phyloP scores from a whole-genome alignment of 768 basidiomycete genomes.

The Mycena chlorophos region DNA sequence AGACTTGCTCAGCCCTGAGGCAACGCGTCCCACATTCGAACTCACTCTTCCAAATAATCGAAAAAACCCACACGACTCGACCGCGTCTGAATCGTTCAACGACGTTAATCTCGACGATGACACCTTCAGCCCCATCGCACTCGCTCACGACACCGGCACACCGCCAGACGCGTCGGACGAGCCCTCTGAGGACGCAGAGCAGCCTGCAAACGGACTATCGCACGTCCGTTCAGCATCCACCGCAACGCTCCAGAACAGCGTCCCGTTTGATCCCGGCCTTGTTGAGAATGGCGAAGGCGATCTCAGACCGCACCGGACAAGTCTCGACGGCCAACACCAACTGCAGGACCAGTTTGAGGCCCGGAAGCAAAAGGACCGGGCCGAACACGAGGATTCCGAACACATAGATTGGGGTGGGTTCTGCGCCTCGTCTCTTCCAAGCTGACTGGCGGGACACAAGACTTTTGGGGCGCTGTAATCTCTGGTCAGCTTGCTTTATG shows the following conservation, averaged over 20 bases:
- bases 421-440: neutral
- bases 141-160: constrained; percentile 28
- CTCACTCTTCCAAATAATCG: neutral
- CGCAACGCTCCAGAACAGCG: constrained; percentile 46
- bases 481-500: constrained; percentile 52
- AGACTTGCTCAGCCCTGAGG: neutral
- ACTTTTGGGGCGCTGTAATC: constrained; percentile 95
- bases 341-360: constrained; percentile 72
- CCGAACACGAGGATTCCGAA: constrained; percentile 38
- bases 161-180: constrained; percentile 27
- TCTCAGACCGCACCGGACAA: constrained; percentile 41
- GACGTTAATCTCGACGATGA: constrained; percentile 61
- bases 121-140: constrained; percentile 38
- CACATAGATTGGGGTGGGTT: constrained; percentile 77
- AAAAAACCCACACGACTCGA: constrained; percentile 30
- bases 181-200: constrained; percentile 39
- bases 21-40: neutral
- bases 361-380: constrained; percentile 51
- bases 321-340: constrained; percentile 65
- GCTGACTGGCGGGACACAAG: constrained; percentile 38
- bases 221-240: constrained; percentile 69
- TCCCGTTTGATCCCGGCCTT: constrained; percentile 56
- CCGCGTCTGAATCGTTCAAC: constrained; percentile 65
- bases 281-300: constrained; percentile 47
- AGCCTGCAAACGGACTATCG: constrained; percentile 36